These are phyloP conservation scores for Coprinellus micaceus DNA, from an alignment of 768 basidiomycete genomes.

Conservation along the genomic window DNA sequence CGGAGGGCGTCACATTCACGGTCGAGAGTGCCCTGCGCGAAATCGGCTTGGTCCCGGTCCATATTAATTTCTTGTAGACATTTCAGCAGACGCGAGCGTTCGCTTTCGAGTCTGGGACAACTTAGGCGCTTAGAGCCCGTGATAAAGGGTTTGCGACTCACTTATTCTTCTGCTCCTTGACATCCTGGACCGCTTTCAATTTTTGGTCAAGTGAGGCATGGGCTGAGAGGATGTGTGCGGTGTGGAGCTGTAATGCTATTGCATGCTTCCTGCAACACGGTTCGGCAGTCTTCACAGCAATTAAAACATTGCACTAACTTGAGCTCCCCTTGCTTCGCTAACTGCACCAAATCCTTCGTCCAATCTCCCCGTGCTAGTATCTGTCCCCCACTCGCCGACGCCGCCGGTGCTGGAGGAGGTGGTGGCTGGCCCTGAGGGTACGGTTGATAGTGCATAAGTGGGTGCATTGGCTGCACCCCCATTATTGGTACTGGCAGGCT, in stretches of 20 bases:
- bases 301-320: too few species aligned
- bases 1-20: slow-evolving; percentile 49
- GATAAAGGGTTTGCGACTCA: slow-evolving; percentile 29
- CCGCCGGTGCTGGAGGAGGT: slow-evolving; percentile 23
- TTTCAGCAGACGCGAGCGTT: slow-evolving; percentile 63
- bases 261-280: slow-evolving; percentile 65
- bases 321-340: slow-evolving; percentile 54
- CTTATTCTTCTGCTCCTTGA: slow-evolving; percentile 84
- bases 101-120: slow-evolving; percentile 62
- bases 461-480: slow-evolving; percentile 22
- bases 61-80: slow-evolving; percentile 76
- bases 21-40: too few species aligned
- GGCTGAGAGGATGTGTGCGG: slow-evolving; percentile 81
- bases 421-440: slow-evolving; percentile 17
- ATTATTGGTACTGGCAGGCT: slow-evolving; percentile 19
- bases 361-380: slow-evolving; percentile 76
- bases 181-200: slow-evolving; percentile 72
- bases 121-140: background rate
- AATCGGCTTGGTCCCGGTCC: slow-evolving; percentile 52
- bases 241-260: slow-evolving; percentile 77
- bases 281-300: too few species aligned
- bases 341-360: slow-evolving; percentile 81
- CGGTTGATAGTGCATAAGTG: slow-evolving; percentile 32
- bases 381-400: slow-evolving; percentile 4
- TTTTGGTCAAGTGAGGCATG: slow-evolving; percentile 79